These are phyloP conservation scores for Aspergillus nomiae DNA, from an alignment of 2,329 filamentous ascomycete species.

Conservation along the genomic window DNA sequence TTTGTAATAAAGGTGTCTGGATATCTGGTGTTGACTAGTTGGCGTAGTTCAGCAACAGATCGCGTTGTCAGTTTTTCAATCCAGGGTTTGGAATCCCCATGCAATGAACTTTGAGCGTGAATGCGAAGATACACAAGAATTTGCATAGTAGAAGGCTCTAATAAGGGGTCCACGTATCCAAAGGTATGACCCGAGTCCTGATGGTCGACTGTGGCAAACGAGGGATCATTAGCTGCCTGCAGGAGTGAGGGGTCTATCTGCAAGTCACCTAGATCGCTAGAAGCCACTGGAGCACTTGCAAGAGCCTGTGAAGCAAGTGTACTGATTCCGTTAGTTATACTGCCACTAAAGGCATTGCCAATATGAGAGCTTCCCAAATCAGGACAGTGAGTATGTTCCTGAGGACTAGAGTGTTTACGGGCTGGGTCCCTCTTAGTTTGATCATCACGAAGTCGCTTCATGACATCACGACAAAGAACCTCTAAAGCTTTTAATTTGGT, in stretches of 20 bases:
- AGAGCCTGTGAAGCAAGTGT: conserved; percentile 48
- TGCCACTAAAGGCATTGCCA: conserved; percentile 23
- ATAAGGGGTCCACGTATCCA: conserved; percentile 40
- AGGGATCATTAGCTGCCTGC: conserved; percentile 56
- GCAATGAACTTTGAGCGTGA: conserved; percentile 62
- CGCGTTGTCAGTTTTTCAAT: conserved; percentile 62
- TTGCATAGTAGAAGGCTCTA: conserved; percentile 35
- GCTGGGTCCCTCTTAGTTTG: conserved; percentile 58
- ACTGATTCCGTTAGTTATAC: conserved; percentile 44
- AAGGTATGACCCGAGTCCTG: conserved; percentile 34
- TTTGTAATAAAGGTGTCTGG: conserved; percentile 60
- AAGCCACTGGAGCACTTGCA: conserved; percentile 41
- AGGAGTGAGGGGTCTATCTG: conserved; percentile 67
- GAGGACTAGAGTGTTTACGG: conserved; percentile 38
- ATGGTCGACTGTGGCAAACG: conserved; percentile 39
- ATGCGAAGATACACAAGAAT: conserved; percentile 71
- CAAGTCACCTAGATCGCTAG: conserved; percentile 52
- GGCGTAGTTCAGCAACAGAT: conserved; percentile 64
- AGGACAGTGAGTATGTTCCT: conserved; percentile 24
- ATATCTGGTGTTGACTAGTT: conserved; percentile 62
- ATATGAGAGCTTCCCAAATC: conserved; percentile 26
- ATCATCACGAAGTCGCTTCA: conserved; percentile 74
- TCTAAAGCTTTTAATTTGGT: conserved; percentile 68
- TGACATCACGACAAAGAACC: conserved; percentile 71
- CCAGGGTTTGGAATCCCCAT: conserved; percentile 57